phyloP scores from a whole-genome alignment of 2,329 filamentous ascomycete genomes.

The Pestalotiopsis sp. region DNA sequence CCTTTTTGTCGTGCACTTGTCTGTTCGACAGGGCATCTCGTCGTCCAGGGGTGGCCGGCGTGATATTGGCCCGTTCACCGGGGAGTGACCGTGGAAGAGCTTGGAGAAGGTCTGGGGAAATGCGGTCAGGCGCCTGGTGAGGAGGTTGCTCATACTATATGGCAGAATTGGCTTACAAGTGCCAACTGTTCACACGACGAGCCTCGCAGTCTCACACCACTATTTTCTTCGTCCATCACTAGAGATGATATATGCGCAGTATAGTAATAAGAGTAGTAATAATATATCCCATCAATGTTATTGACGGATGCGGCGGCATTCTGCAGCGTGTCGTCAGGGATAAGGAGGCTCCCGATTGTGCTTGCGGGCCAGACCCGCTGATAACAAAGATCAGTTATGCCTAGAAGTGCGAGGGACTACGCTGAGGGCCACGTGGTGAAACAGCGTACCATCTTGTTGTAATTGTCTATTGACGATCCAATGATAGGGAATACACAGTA shows the following conservation, averaged over 20 bases:
- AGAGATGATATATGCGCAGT: not conserved
- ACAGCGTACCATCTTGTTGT: not conserved
- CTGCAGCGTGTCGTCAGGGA: constrained; percentile 1
- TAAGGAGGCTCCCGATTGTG: not conserved
- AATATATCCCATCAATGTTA: not conserved
- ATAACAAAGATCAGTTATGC: constrained; percentile 5
- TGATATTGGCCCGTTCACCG: not conserved
- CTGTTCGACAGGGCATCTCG: not conserved
- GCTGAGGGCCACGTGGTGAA: constrained; percentile 1
- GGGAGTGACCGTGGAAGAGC: not conserved
- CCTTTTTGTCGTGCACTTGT: not conserved
- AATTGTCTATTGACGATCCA: not conserved
- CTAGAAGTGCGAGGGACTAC: not conserved
- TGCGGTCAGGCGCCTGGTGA: not conserved
- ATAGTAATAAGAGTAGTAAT: too few species aligned
- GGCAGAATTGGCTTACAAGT: not conserved
- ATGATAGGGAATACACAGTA: not conserved
- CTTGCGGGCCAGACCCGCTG: not conserved
- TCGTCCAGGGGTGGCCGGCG: not conserved
- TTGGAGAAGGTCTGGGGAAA: not conserved
- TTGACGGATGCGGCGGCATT: not conserved
- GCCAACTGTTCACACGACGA: not conserved
- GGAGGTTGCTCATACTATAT: not conserved
- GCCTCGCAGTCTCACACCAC: not conserved
- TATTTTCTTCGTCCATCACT: not conserved